Percentiles rank a stretch among this genome's conserved stretches.
phyloP scores from a whole-genome alignment of 164 flowering plant species.

The Nelumbo lutea region DNA sequence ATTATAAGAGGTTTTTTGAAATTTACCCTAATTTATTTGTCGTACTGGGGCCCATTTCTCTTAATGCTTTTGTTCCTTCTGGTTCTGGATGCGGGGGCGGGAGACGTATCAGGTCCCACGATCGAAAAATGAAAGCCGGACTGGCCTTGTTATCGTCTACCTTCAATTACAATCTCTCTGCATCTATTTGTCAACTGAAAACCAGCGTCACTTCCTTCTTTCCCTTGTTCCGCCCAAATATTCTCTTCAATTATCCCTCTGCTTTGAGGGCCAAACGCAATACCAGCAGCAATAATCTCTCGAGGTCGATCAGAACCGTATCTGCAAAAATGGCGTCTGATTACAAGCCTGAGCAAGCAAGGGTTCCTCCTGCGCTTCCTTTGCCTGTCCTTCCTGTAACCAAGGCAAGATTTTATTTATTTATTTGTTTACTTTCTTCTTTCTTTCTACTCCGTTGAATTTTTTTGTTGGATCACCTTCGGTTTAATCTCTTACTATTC shows the following conservation, averaged over 20 bases:
- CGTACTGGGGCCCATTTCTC: no score
- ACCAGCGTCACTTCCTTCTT: background rate
- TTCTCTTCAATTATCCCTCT: constrained; percentile 8
- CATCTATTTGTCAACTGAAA: no score
- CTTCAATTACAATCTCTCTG: constrained; percentile 9
- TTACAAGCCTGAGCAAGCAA: constrained; percentile 51
- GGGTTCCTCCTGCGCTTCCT: constrained; percentile 54
- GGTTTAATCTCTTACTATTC: no score
- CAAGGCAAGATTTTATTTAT: constrained; percentile 31
- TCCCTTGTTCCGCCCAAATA: background rate
- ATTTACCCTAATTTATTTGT: no score
- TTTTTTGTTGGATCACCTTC: no score
- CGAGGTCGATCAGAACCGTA: background rate
- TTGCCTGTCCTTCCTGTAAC: constrained; percentile 46
- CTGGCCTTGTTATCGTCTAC: constrained; percentile 11
- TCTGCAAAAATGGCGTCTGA: constrained; percentile 44
- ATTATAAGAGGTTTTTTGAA: no score
- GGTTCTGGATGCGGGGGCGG: no score
- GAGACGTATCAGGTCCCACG: background rate
- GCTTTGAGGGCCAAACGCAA: background rate
- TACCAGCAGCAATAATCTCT: background rate
- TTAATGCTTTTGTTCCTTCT: no score
- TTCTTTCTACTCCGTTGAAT: background rate
- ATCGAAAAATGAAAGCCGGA: constrained; percentile 16
- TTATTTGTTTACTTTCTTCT: background rate